Conservation (phyloP, 192 early-diverging fungal genomes). For the Coemansia sp. region DNA sequence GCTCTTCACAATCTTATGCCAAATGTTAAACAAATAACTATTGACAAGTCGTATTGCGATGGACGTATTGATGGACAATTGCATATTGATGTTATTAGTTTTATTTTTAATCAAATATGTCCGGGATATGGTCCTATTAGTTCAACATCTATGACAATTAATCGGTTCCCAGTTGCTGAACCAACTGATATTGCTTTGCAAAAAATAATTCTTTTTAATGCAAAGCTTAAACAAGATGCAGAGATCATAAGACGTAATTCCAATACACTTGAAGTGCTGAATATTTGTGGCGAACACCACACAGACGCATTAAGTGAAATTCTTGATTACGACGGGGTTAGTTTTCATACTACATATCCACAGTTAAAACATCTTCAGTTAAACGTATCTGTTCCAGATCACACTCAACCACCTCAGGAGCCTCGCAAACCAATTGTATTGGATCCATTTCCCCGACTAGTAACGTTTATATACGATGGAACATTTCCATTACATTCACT, state of each 20-base stretch:
- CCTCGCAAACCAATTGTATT: neutral
- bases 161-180: neutral
- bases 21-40: neutral
- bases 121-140: neutral
- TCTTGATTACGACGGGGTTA: neutral
- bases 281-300: neutral
- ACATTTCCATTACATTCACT: neutral
- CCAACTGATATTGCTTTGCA: neutral
- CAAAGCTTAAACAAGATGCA: neutral
- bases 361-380: neutral
- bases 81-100: neutral
- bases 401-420: neutral
- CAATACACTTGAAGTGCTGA: neutral
- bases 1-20: neutral
- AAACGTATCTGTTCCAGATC: neutral
- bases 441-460: neutral
- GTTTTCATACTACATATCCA: neutral
- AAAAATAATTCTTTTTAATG: neutral
- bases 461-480: neutral
- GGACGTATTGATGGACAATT: neutral
- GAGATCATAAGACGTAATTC: neutral
- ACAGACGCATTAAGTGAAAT: neutral
- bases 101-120: neutral
- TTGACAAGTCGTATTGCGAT: neutral
- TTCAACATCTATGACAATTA: neutral